A percentile compares a stretch with the other conserved stretches of the same genome.
These are phyloP conservation scores for Pseudocercospora crystallina DNA, from an alignment of 2,329 filamentous ascomycete species.

Conservation along the genomic window DNA sequence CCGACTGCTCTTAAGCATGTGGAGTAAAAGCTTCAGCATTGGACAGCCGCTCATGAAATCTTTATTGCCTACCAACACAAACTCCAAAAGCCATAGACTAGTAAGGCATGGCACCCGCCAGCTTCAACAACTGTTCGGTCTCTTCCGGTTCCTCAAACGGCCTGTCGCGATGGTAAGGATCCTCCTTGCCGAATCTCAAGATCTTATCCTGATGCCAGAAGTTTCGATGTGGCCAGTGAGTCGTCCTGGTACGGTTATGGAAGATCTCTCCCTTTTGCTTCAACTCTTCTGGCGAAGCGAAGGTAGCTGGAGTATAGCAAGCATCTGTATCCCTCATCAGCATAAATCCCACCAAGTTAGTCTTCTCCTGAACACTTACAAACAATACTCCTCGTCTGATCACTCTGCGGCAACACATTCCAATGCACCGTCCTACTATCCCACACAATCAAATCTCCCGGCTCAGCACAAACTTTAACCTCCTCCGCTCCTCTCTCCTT, in stretches of 20 bases:
- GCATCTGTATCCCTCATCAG: slow-evolving; percentile 33
- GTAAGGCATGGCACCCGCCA: slow-evolving; percentile 38
- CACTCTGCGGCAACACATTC: background rate
- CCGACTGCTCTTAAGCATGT: background rate
- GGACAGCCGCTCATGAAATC: too few species aligned
- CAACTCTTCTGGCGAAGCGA: slow-evolving; percentile 38
- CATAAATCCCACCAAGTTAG: background rate
- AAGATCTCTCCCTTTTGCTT: slow-evolving; percentile 38
- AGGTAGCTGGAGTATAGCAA: slow-evolving; percentile 38
- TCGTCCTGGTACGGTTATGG: slow-evolving; percentile 37
- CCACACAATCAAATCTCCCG: slow-evolving; percentile 21
- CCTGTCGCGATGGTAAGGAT: slow-evolving; percentile 39
- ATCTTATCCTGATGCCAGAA: slow-evolving; percentile 39
- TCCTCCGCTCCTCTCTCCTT: slow-evolving; percentile 22
- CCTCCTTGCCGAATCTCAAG: slow-evolving; percentile 39
- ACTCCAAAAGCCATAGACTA: background rate
- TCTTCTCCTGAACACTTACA: slow-evolving; percentile 33
- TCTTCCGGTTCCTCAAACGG: slow-evolving; percentile 42
- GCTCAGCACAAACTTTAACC: slow-evolving; percentile 23
- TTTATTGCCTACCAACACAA: too few species aligned
- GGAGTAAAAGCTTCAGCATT: too few species aligned
- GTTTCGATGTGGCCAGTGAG: slow-evolving; percentile 45
- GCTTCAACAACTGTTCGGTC: slow-evolving; percentile 35
- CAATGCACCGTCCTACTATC: background rate
- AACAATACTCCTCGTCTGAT: slow-evolving; percentile 48